Base-by-base conservation (phyloP, 1,139 yeast species). In the Kodamaea anthophila region DNA sequence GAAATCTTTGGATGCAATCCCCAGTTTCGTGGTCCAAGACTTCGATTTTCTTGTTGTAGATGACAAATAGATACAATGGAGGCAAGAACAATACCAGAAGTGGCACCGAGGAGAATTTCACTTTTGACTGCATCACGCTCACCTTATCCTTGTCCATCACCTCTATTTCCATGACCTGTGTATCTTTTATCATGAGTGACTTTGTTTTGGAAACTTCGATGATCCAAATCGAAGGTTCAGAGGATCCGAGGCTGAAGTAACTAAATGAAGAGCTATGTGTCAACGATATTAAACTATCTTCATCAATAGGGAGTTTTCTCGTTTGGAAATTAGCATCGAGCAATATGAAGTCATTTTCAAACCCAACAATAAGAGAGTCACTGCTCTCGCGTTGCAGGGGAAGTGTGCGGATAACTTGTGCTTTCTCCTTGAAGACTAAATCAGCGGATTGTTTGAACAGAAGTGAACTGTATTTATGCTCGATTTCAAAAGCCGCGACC, bases 1-100 rank as follows among this genome's bases (percentile, higher is more conserved):
- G 41, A 35, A 49, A 64, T 28, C 39, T 53, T 38, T 74, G 78
- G 13, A 73, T 51, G 4, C 60, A 19, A 13, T 56, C 58, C 0
- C 77, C 78, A 20, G 55, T 58, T 13, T 54, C 58, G 13, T 58
- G 44, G 33, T 73, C 77, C 9, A 67, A 35, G 0, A 76, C 40
- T 32, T 72, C 77, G 1, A 75, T 41, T 28, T 53, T 59, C 33
- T 65, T 65, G 23, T 53, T 45, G 29, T 60, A 59, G 2, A 65
- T 44, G 2, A 60, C 41, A n/a, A 74, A 39, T 9, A 74, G 38
- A 40, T 74, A 76, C 1, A 56, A 44, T 1, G 83, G 82, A 24
- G 53, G 45, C 28, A 72, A 49, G 25, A 52, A 55, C 7, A 57
- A 43, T 3, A 66, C 51, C 21, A 40, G 47, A 10, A 44, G 39